These are phyloP conservation scores for Tuber melanosporum DNA, from an alignment of 495 filamentous ascomycete species.

Conservation along the genomic window DNA sequence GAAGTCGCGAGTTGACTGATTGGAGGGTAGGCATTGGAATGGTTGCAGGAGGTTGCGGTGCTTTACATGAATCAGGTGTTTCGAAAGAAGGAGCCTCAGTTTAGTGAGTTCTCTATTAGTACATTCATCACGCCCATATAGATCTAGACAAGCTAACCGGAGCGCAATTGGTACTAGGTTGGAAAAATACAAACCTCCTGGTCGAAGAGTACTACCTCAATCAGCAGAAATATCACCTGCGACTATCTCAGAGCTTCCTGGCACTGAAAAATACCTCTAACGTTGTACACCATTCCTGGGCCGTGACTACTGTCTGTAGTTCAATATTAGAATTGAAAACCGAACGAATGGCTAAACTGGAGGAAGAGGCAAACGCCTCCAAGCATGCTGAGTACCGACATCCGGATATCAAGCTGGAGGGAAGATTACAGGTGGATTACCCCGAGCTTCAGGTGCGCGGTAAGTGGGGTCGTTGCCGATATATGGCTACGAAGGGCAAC, in stretches of 20 bases:
- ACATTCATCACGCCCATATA: not conserved
- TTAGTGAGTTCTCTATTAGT: conserved; percentile 6
- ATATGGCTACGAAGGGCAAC: not conserved
- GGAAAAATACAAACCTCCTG: conserved; percentile 36
- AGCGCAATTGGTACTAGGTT: conserved; percentile 14
- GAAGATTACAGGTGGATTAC: conserved; percentile 23
- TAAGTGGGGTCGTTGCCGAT: conserved; percentile 22
- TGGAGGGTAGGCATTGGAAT: conserved; percentile 26
- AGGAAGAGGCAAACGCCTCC: conserved; percentile 29
- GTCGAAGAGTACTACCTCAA: conserved; percentile 35
- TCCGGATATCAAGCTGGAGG: conserved; percentile 26
- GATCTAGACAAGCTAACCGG: not conserved
- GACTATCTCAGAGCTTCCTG: conserved; percentile 29
- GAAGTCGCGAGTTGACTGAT: conserved; percentile 1
- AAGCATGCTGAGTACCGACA: conserved; percentile 32
- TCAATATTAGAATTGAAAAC: conserved; percentile 27
- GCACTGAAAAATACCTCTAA: conserved; percentile 28
- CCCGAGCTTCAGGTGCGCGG: conserved; percentile 27
- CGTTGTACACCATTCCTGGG: conserved; percentile 31
- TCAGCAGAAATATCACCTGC: conserved; percentile 34
- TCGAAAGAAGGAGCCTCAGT: conserved; percentile 22
- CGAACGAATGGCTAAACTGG: conserved; percentile 24
- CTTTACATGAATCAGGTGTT: conserved; percentile 34
- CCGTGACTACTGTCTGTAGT: conserved; percentile 26
- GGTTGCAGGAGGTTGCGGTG: conserved; percentile 30